Base-by-base conservation (phyloP, 2,329 filamentous ascomycete species). In the Fusarium mangiferae region DNA sequence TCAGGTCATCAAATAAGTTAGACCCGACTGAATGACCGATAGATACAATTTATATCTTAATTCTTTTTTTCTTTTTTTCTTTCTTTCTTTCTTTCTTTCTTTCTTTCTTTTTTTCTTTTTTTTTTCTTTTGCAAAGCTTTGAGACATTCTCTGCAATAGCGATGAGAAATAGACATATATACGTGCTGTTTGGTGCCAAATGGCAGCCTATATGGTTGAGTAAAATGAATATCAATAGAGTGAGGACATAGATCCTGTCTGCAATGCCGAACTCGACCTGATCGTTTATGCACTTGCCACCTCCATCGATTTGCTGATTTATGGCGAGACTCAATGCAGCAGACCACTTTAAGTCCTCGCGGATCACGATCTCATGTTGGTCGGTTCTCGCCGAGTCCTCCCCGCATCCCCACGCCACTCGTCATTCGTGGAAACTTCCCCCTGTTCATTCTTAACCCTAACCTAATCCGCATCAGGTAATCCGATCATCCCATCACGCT, bases 381-480 rank as follows among this genome's bases (percentile, higher is more conserved):
- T 58, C 33, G 42, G 33, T 48, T 15, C 15, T 51, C 28, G 11
- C 20, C 30, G 14, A 28, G 24, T 35, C 51, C 60, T 36, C 64
- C 64, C 64, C 64, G 62, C 64, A 51, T 60, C 12, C 28, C 12
- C 30, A 24, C 7, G 12, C 51, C 24, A 45, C 51, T n/a, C 38
- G 5, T 35, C 35, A 67, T 67, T 67, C 38, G 64, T 60, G 64
- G 64, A 45, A 42, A 22, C 17, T 5, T 36, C 3, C 35, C 38
- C 60, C 7, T 41, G 59, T 7, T 7, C 39, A 18, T 20, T 28
- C 66, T 67, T 18, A 54, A 46, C 26, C 49, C 28, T 20, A 45
- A n/a, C 11, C 65, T 68, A 71, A 45, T 38, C 56, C 57, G 17
- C 49, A 68, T 33, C 10, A 3, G 36, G 65, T 54, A 68, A 68